Evolutionary conservation across 371 early-diverging fungal genomes (phyloP).

Genomic region (Mucor saturninus): DNA sequence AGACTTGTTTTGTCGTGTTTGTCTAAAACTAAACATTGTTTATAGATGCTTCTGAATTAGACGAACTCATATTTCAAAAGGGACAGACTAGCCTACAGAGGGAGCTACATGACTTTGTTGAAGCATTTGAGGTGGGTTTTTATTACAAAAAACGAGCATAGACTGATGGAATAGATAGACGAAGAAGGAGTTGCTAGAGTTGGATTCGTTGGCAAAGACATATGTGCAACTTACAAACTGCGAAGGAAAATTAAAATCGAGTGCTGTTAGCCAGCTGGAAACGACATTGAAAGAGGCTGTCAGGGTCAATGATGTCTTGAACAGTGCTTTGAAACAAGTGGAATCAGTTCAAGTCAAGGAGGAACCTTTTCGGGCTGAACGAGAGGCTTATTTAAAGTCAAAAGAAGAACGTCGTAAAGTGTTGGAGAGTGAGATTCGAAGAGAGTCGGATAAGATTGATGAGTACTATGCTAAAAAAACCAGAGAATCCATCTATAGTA

Average conservation of each 20-base stretch:
- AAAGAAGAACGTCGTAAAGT: constrained; percentile 7
- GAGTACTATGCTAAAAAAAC: constrained; percentile 31
- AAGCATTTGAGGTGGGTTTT: constrained; percentile 17
- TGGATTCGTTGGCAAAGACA: constrained; percentile 18
- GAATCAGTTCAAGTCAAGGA: not conserved
- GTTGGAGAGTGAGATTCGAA: constrained; percentile 9
- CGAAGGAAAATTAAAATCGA: constrained; percentile 1
- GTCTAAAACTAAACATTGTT: not conserved
- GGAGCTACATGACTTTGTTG: constrained; percentile 21
- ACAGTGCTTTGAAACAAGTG: constrained; percentile 1
- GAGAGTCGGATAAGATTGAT: constrained; percentile 26
- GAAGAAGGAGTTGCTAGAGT: not conserved
- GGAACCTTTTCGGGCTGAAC: constrained; percentile 13
- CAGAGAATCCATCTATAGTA: constrained; percentile 23
- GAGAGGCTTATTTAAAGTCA: constrained; percentile 9
- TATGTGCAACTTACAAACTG: constrained; percentile 26
- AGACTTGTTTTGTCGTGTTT: not conserved
- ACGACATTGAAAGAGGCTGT: not conserved
- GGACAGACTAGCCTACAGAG: constrained; percentile 10
- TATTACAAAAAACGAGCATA: too few species aligned
- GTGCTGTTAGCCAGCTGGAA: not conserved
- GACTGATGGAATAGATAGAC: not conserved
- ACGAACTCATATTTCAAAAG: constrained; percentile 22
- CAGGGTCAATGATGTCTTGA: not conserved
- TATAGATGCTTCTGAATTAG: constrained; percentile 19